Conservation (phyloP, 352 stramenopile species). For the Globisporangium abappressorium region DNA sequence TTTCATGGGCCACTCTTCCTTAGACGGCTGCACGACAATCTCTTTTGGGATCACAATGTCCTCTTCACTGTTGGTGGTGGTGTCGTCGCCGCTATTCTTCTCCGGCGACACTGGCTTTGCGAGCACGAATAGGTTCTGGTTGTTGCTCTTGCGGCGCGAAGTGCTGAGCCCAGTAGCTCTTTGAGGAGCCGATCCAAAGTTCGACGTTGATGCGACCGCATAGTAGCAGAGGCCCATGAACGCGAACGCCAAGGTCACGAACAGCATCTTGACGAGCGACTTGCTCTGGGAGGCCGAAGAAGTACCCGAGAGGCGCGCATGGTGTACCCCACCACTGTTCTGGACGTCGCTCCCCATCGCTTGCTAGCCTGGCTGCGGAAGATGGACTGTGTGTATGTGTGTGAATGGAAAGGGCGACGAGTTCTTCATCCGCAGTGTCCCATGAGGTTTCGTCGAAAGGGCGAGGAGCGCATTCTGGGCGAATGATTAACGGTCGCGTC, state of each 20-base stretch:
- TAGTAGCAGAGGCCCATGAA: conserved; percentile 17
- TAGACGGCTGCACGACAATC: conserved; percentile 2
- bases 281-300: neutral
- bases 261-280: conserved; percentile 7
- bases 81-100: neutral
- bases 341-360: neutral
- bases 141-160: neutral
- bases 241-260: conserved; percentile 6
- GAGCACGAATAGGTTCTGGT: conserved; percentile 13
- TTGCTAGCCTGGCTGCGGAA: neutral
- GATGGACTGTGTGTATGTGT: neutral
- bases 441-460: neutral
- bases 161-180: neutral
- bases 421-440: neutral
- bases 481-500: neutral
- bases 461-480: neutral
- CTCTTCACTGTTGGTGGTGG: neutral
- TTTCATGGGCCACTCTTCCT: conserved; percentile 31
- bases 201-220: neutral
- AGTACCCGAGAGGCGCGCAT: neutral
- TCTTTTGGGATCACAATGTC: neutral
- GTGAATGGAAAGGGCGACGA: neutral
- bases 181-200: neutral
- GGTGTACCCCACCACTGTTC: neutral
- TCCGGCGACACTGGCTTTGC: neutral